Conservation (phyloP, 495 filamentous ascomycete genomes). For the Penicillium bialowiezense region DNA sequence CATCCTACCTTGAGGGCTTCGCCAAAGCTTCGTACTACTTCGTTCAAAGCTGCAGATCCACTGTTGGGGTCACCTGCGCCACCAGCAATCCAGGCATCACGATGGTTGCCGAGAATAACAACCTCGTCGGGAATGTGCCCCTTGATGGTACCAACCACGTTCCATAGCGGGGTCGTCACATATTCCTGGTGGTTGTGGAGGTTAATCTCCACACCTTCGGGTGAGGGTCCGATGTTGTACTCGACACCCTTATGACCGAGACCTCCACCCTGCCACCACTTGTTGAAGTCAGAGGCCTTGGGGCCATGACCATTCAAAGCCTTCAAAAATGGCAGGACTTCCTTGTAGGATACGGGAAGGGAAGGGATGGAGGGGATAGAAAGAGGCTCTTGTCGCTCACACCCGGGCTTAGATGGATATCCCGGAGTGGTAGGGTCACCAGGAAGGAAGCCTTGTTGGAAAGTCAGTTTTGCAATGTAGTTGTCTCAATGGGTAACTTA, state of each 20-base stretch:
- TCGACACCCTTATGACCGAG: conserved; percentile 79
- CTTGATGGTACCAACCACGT: conserved; percentile 92
- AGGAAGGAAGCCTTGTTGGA: conserved; percentile 52
- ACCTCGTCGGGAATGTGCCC: conserved; percentile 86
- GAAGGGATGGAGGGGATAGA: conserved; percentile 81
- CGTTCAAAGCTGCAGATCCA: conserved; percentile 85
- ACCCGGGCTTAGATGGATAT: conserved; percentile 89
- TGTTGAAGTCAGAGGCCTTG: conserved; percentile 71
- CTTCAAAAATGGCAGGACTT: conserved; percentile 80
- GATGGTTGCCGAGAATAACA: conserved; percentile 90
- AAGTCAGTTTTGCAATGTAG: background rate
- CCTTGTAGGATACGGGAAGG: conserved; percentile 83
- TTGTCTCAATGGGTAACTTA: conserved; percentile 17
- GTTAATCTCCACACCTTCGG: conserved; percentile 70
- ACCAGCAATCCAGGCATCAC: conserved; percentile 90
- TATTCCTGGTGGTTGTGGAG: conserved; percentile 88
- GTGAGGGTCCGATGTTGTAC: conserved; percentile 90
- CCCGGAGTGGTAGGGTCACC: conserved; percentile 85
- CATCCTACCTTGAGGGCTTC: conserved; percentile 72
- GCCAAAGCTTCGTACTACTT: conserved; percentile 80
- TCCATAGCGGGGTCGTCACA: conserved; percentile 85
- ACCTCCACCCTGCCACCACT: conserved; percentile 68
- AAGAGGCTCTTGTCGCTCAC: conserved; percentile 68
- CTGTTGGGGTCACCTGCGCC: conserved; percentile 84
- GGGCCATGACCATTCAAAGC: conserved; percentile 88